These are phyloP conservation scores for Leccinellum albellum DNA, from an alignment of 768 basidiomycete genomes.

Conservation along the genomic window DNA sequence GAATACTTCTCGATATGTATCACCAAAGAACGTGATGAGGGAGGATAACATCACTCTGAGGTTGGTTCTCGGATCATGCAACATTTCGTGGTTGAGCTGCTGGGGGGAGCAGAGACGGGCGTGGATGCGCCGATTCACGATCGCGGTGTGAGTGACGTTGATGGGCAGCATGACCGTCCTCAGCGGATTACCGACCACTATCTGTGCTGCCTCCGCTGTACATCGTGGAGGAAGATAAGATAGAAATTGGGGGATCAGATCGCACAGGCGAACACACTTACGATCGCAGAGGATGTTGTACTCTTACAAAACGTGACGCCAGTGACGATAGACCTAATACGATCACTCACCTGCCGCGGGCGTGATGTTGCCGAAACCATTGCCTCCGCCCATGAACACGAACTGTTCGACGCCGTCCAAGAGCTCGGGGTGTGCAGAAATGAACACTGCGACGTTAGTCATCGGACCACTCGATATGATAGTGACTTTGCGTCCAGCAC, in stretches of 20 bases:
- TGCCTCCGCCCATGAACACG: conserved; percentile 86
- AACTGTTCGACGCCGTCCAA: conserved; percentile 46
- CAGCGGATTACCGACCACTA: conserved; percentile 69
- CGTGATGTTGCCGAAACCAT: conserved; percentile 78
- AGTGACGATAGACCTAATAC: background rate
- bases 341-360: conserved; percentile 57
- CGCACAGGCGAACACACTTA: conserved; percentile 36
- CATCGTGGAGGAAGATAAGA: background rate
- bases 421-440: conserved; percentile 54
- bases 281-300: conserved; percentile 83
- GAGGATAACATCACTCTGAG: conserved; percentile 75
- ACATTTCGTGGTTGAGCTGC: conserved; percentile 18
- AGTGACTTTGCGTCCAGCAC: conserved; percentile 56
- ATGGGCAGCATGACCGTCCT: conserved; percentile 77
- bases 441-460: conserved; percentile 77
- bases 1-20: conserved; percentile 67
- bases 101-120: conserved; percentile 48
- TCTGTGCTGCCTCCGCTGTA: conserved; percentile 76
- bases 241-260: background rate
- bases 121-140: conserved; percentile 59
- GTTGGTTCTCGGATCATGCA: conserved; percentile 33
- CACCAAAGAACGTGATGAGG: conserved; percentile 69
- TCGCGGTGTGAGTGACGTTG: conserved; percentile 85
- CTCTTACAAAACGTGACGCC: conserved; percentile 39
- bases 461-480: conserved; percentile 79